Base-by-base conservation (phyloP, 495 filamentous ascomycete species). In the Lasiosphaeria ovina region DNA sequence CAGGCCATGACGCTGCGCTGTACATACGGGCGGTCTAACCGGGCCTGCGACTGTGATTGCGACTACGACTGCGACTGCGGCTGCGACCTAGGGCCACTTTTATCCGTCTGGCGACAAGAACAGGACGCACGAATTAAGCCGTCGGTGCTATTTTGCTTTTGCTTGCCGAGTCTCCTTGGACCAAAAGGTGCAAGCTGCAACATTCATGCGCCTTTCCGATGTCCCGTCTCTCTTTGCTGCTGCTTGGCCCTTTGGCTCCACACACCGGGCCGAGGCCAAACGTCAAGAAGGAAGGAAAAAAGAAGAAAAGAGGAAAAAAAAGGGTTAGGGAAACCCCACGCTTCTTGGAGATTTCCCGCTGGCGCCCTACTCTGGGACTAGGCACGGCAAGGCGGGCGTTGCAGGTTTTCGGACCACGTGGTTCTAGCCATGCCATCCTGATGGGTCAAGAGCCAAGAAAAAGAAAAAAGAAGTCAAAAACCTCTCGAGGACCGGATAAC, bases 321-420 rank as follows among this genome's bases (percentile, higher is more conserved):
- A 14, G 8, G 44, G 16, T 11, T 11, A 47, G 12, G 44, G 44
- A 47, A 9, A 47, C 12, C 44, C 44, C 44, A 7, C 16, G 5
- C 44, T 14, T 42, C 38, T 5, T 47, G 44, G 44, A 47, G 44
- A 47, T 14, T 47, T 47, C 44, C 12, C 44, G 8, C 12, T 9
- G 38, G 14, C 38, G 12, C 44, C 8, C 16, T 47, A 14, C 16
- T 47, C 2, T 47, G 12, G 44, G 44, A n/a, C 44, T 47, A 47
- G 5, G 44, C 44, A 14, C 44, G 44, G 44, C 44, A 47, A 24
- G 24, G 24, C 24, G 44, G 44, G 44, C 31, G 31, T 31, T 52
- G 50, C 50, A 52, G 50, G 12, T 52, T 52, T 31, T 52, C 50
- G 6, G 17, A 52, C 50, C 50, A 52, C 50, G 50, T 52, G 50